A percentile compares a stretch with the other conserved stretches of the same genome.
These are phyloP conservation scores for Besnoitia besnoiti DNA, from an alignment of 169 alveolate species.

Conservation along the genomic window DNA sequence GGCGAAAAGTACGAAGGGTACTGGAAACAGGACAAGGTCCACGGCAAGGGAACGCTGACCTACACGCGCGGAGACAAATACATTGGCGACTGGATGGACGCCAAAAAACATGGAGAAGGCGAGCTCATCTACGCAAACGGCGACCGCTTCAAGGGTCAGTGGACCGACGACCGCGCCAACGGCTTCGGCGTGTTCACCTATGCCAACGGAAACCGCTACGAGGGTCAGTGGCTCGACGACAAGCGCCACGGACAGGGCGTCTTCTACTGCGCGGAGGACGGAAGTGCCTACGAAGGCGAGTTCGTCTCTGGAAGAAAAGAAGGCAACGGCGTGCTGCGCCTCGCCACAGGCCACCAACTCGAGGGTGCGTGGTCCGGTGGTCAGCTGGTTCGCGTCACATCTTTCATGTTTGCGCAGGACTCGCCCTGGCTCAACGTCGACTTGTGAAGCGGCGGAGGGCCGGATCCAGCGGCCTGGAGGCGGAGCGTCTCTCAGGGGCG, in stretches of 20 bases:
- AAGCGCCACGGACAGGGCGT: constrained; percentile 89
- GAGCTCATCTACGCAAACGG: constrained; percentile 93
- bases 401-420: constrained; percentile 71
- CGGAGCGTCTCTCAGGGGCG: no score
- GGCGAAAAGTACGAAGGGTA: constrained; percentile 94
- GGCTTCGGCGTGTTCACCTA: constrained; percentile 93
- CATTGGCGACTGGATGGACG: constrained; percentile 94
- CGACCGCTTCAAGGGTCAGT: constrained; percentile 87
- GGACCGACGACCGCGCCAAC: constrained; percentile 95
- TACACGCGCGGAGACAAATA: constrained; percentile 90
- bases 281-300: constrained; percentile 88
- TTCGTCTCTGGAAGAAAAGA: constrained; percentile 87
- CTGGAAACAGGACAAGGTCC: constrained; percentile 93
- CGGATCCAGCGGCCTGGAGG: no score
- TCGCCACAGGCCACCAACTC: constrained; percentile 69
- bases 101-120: constrained; percentile 94
- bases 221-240: constrained; percentile 93
- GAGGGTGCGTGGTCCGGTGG: constrained; percentile 71
- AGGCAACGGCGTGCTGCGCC: constrained; percentile 84
- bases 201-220: constrained; percentile 90
- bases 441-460: no score
- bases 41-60: constrained; percentile 91
- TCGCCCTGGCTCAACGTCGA: constrained; percentile 76
- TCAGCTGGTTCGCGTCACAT: constrained; percentile 59
- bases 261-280: constrained; percentile 91